Percentiles rank a stretch among this genome's conserved stretches.
Evolutionary conservation across 108 stramenopile species (phyloP).

Genomic region (Skeletonema tropicum): DNA sequence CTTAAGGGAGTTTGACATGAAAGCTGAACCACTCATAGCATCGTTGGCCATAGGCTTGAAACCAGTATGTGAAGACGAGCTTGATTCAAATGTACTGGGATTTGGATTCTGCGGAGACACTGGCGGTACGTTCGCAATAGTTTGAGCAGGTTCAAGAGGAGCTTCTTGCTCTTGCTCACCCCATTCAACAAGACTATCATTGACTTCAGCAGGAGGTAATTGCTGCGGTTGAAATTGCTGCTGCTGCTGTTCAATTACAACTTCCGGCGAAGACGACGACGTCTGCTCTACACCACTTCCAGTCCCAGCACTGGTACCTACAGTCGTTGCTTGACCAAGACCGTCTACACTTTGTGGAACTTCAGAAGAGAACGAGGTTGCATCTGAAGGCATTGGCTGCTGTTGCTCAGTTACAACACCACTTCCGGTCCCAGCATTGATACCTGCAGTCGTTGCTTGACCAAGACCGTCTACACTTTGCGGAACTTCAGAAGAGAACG

Average conservation of each 20-base stretch:
- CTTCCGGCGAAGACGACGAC: neutral
- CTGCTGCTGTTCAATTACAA: neutral
- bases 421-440: no score
- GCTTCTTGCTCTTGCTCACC: neutral
- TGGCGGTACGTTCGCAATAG: neutral
- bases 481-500: neutral
- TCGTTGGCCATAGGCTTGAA: constrained; percentile 11
- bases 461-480: neutral
- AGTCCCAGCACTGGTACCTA: neutral
- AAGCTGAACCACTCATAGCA: constrained; percentile 18
- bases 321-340: neutral
- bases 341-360: neutral
- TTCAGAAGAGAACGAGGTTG: neutral
- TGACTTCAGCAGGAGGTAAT: neutral
- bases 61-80: neutral
- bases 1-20: constrained; percentile 20
- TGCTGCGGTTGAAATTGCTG: neutral
- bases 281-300: neutral
- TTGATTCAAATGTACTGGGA: neutral
- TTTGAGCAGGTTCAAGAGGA: no score
- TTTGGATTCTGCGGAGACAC: neutral
- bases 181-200: constrained; percentile 10
- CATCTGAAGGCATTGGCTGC: no score
- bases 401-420: no score
- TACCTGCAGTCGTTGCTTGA: neutral